phyloP scores from a whole-genome alignment of 371 early-diverging fungal genomes.

The Mucor plumbeus region DNA sequence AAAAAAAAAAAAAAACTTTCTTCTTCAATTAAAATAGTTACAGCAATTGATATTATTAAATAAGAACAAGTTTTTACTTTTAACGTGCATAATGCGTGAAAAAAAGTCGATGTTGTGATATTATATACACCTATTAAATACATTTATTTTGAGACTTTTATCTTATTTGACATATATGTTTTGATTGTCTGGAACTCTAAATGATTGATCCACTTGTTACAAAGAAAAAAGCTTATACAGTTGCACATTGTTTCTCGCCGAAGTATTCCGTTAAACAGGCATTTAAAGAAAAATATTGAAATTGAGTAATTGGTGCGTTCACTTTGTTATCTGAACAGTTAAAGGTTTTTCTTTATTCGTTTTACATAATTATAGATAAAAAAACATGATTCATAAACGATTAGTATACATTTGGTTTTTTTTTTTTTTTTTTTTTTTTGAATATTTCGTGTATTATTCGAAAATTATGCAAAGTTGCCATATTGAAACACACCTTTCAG shows the following conservation, averaged over 20 bases:
- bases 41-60: no score
- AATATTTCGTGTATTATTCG: neutral
- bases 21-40: neutral
- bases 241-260: neutral
- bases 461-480: no score
- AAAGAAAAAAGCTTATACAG: neutral
- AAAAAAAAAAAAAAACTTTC: no score
- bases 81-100: neutral
- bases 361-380: neutral
- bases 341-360: neutral
- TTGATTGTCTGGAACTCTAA: neutral
- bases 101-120: slow-evolving; percentile 1
- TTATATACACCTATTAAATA: neutral
- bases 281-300: neutral
- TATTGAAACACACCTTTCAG: neutral
- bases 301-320: neutral
- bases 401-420: no score
- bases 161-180: neutral
- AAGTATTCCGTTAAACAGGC: neutral
- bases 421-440: no score
- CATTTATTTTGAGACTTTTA: neutral
- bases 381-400: no score
- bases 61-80: neutral
- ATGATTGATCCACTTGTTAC: neutral
- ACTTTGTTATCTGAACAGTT: neutral